Base-by-base conservation (phyloP, 352 stramenopile species). In the Phytophthora agathidicida region DNA sequence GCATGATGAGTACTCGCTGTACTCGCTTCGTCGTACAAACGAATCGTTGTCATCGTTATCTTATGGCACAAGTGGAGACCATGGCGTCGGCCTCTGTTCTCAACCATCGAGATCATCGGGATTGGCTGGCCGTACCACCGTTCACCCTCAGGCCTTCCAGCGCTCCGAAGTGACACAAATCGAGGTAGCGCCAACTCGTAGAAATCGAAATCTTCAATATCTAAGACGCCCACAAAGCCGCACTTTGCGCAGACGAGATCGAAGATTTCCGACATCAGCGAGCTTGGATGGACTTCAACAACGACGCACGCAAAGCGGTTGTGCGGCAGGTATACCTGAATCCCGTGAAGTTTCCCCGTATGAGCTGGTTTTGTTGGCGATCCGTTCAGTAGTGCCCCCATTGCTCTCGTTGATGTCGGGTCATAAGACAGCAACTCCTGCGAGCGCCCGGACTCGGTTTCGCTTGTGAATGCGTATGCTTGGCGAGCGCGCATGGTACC, bases 31-130 rank as follows among this genome's bases (percentile, higher is more conserved):
- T 96, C 87, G 46, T 96, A 94, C 17, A 96, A 72, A 26, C 87
- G 85, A 53, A 96, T 91, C 2, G 87, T 94, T 24, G 83, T 94
- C 78, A 93, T 93, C n/a, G 74, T 76, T 55, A 92, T 86, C 39
- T 84, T 91, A 53, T 96, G 87, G 31, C 87, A 94, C 39, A 96
- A 60, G 48, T 96, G 85, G n/a, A 96, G 60, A 5, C 87, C 85
- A 57, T 90, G 60, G 30, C 77, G 68, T 19, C 80, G 80, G 3
- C 87, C 87, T 54, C 71, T 66, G 36, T 79, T 83, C 20, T 88
- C 80, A 24, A 94, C 56, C 7, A 45, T 78, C 24, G 61, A 62
- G 14, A 73, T 70, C 78, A 93, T 93, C 2, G 74, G 54, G 30
- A 96, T 71, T n/a, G 79, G 53, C 24, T 86, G 60, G 0, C 85